Percentiles rank a stretch among this genome's conserved stretches.
Conservation (phyloP, 495 filamentous ascomycete species). For the Talaromyces borbonicus region DNA sequence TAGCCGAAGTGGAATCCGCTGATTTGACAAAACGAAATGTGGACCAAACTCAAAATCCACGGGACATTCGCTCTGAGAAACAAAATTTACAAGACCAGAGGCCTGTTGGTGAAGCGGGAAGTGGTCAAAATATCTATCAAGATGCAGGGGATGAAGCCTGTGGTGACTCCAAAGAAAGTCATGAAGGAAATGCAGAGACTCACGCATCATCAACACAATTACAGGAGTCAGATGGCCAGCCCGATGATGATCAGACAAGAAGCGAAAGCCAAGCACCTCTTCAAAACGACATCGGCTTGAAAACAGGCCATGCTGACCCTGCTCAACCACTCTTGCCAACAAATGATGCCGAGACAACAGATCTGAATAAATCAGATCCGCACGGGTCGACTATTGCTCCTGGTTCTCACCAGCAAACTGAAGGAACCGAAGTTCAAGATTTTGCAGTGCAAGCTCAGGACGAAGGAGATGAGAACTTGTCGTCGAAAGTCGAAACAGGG, state of each 20-base stretch:
- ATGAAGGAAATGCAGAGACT: background rate
- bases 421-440: conserved; percentile 1
- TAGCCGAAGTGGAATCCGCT: background rate
- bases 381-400: no score
- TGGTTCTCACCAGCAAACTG: background rate
- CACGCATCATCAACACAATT: no score
- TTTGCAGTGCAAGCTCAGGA: background rate
- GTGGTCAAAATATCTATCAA: background rate
- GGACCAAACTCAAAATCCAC: conserved; percentile 12
- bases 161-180: background rate
- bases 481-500: no score
- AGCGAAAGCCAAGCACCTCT: no score
- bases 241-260: no score
- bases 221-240: no score
- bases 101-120: background rate
- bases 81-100: background rate
- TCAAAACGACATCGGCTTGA: no score
- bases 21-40: background rate
- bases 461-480: no score
- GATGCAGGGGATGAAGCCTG: background rate
- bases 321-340: no score
- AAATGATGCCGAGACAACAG: no score
- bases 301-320: no score
- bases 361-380: no score
- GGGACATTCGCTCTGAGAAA: background rate